These are phyloP conservation scores for Blastocystis sp. DNA, from an alignment of 352 stramenopile species.

Conservation along the genomic window DNA sequence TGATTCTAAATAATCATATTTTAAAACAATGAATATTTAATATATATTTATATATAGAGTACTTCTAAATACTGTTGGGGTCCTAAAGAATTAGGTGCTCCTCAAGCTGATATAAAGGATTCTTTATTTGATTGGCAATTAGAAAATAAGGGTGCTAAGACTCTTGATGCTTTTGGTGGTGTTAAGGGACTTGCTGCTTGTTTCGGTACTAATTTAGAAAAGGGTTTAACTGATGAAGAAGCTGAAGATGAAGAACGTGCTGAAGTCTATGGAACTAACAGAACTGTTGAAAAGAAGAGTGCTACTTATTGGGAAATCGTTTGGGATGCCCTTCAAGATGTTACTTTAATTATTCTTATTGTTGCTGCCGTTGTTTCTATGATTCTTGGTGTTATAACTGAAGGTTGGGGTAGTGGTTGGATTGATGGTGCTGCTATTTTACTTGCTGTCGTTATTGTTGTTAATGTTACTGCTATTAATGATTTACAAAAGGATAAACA, in stretches of 20 bases:
- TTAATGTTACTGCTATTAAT: constrained; percentile 59
- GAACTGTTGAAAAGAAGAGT: constrained; percentile 25
- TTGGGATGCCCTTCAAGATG: constrained; percentile 65
- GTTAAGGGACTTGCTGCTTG: constrained; percentile 8
- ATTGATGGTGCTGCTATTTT: constrained; percentile 68
- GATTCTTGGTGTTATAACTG: constrained; percentile 49
- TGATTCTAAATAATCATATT: too few relatives aligned
- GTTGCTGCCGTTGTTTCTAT: constrained; percentile 57
- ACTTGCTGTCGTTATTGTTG: constrained; percentile 61
- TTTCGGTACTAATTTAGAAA: constrained; percentile 29
- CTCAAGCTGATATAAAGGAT: constrained; percentile 22
- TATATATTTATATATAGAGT: too few relatives aligned
- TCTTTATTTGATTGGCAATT: constrained; percentile 36
- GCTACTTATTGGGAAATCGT: constrained; percentile 51
- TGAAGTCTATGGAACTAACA: constrained; percentile 40
- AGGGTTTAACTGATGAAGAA: constrained; percentile 28
- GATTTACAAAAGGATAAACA: constrained; percentile 70
- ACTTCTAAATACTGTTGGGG: too few relatives aligned
- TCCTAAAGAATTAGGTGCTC: constrained; percentile 24
- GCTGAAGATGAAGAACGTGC: constrained; percentile 12
- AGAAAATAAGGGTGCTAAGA: constrained; percentile 16
- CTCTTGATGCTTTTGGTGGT: constrained; percentile 20
- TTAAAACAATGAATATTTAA: too few relatives aligned
- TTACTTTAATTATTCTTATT: constrained; percentile 65
- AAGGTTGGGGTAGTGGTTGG: constrained; percentile 53